Evolutionary conservation across 768 basidiomycete genomes (phyloP).

Genomic region (Paxillus involutus): DNA sequence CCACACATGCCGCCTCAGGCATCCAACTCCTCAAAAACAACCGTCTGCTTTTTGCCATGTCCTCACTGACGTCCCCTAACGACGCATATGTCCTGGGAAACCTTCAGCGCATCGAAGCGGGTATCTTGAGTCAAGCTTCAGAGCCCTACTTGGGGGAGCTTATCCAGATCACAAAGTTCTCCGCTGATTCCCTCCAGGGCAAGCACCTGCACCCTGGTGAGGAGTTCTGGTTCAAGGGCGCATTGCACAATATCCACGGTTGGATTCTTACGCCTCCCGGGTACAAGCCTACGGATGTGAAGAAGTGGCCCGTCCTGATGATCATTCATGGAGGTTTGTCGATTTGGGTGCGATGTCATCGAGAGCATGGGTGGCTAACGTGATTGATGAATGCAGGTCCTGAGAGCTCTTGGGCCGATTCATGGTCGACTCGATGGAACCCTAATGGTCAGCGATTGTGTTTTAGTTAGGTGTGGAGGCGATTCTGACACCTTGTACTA

Average conservation of each 20-base stretch:
- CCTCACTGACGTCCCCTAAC: slow-evolving; percentile 77
- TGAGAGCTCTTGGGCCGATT: slow-evolving; percentile 86
- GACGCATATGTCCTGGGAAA: slow-evolving; percentile 67
- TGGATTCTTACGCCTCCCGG: slow-evolving; percentile 83
- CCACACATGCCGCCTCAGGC: slow-evolving; percentile 54
- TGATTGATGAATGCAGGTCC: slow-evolving; percentile 45
- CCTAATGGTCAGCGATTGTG: slow-evolving; percentile 55
- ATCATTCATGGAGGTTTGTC: slow-evolving; percentile 74
- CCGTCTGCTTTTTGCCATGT: slow-evolving; percentile 69
- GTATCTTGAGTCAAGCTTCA: slow-evolving; percentile 33
- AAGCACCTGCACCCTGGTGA: slow-evolving; percentile 66
- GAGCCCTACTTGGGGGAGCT: slow-evolving; percentile 33
- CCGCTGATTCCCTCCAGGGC: slow-evolving; percentile 50
- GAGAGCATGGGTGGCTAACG: neutral
- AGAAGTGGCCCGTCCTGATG: slow-evolving; percentile 78
- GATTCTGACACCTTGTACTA: slow-evolving; percentile 22
- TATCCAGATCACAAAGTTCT: slow-evolving; percentile 65
- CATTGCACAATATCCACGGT: slow-evolving; percentile 76
- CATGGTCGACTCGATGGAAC: slow-evolving; percentile 94
- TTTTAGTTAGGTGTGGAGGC: neutral
- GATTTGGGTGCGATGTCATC: neutral
- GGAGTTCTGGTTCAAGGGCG: slow-evolving; percentile 90
- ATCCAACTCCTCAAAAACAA: slow-evolving; percentile 60
- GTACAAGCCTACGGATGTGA: slow-evolving; percentile 60
- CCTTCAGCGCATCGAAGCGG: slow-evolving; percentile 44